Evolutionary conservation across 768 basidiomycete genomes (phyloP), one percentile per base, ranked within the genome.

Genomic region (Auricularia auricula-judae): DNA sequence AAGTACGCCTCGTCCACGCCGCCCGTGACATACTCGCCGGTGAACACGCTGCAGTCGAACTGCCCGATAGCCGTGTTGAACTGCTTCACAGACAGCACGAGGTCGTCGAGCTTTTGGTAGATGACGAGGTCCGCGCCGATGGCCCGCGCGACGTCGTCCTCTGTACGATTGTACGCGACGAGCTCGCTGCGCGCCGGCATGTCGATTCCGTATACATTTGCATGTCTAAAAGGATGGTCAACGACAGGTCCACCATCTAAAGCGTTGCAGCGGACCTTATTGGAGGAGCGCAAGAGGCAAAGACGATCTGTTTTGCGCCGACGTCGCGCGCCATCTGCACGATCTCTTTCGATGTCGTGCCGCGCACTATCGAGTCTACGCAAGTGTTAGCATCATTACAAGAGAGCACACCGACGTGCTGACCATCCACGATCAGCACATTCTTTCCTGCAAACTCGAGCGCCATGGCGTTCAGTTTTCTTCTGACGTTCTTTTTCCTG

Each of bases 291-390:
- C 97, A 98, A 61, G 93, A 96, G 1, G 97, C 97, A 58, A 98
- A 86, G 67, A 98, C 88, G 70, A 99, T 93, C 69, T 89, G 91
- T 75, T 89, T 93, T 18, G 97, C 96, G 16, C 97, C 97, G 16
- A 97, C 97, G 71, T 99, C 97, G 72, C 95, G 95, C 21, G 96
- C 97, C 95, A 99, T 98, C 73, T 98, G 95, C 33, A 99, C 84
- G 67, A 99, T 99, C 74, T 99, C 97, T 72, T 92, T 96, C 14
- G 96, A 98, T 0, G 97, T 99, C 1, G 97, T 99, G 4, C 97
- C 97, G 33, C 97, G 87, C 23, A 99, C 97, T 69, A 99, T 99
- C 0, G 97, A 98, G 76, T 99, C 96, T 97, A 66, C 14, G 68
- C 63, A 29, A 29, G 29, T 29, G 29, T 4, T 36, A 56, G 29